phyloP scores from a whole-genome alignment of 345 rosid species.

The Corchorus capsularis region DNA sequence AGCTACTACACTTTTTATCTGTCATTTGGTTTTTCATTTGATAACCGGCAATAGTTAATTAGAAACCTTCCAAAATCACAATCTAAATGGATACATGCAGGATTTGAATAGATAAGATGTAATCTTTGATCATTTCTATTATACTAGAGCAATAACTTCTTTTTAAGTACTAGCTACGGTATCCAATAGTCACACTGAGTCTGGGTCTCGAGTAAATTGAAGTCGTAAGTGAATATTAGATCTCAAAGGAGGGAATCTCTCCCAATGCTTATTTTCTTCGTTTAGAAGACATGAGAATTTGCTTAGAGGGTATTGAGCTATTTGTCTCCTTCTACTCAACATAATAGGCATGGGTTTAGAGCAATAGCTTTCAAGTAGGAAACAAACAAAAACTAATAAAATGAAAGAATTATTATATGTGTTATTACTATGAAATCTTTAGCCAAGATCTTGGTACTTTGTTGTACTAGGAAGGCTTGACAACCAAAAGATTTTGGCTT shows the following conservation, averaged over 20 bases:
- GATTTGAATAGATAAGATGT: not conserved
- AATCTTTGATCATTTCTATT: not conserved
- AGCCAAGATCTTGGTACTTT: not conserved
- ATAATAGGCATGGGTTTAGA: no score
- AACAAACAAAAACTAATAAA: not conserved
- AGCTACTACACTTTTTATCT: no score
- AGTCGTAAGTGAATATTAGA: no score
- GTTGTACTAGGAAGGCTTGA: not conserved
- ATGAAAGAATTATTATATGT: not conserved
- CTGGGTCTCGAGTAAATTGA: no score
- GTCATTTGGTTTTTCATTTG: not conserved
- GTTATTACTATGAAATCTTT: not conserved
- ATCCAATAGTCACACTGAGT: no score
- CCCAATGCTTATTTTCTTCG: no score
- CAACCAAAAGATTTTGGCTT: not conserved
- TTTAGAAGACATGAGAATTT: no score
- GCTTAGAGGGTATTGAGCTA: no score
- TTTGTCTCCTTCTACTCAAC: no score
- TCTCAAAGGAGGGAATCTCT: no score
- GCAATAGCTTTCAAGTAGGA: not conserved
- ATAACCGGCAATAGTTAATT: not conserved
- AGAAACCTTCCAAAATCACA: not conserved
- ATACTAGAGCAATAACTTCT: no score
- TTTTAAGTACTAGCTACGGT: no score
- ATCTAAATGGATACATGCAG: not conserved